Conservation (phyloP, 1,139 yeast genomes). For the Zygoascus meyerae region DNA sequence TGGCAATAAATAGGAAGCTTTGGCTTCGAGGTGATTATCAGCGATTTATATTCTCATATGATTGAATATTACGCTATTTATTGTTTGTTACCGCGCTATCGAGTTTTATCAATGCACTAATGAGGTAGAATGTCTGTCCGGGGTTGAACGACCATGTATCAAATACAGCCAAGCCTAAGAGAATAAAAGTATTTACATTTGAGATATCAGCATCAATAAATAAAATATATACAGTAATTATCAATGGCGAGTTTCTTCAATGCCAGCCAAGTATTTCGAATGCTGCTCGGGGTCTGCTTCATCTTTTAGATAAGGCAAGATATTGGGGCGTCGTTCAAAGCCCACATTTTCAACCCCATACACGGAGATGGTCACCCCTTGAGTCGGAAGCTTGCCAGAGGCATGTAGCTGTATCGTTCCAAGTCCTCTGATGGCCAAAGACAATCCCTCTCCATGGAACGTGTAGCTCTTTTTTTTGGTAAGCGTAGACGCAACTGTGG, state of each 20-base stretch:
- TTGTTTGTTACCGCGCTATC: no score
- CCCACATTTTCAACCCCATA: slow-evolving; percentile 46
- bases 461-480: slow-evolving; percentile 33
- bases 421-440: slow-evolving; percentile 59
- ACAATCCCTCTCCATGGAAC: slow-evolving; percentile 49
- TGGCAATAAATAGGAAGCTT: no score
- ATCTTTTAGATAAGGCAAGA: slow-evolving; percentile 25
- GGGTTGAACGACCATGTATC: background rate
- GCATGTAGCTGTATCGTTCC: slow-evolving; percentile 64
- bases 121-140: no score
- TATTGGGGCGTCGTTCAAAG: slow-evolving; percentile 31
- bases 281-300: background rate
- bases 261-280: slow-evolving; percentile 1
- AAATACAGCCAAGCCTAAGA: background rate
- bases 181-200: background rate
- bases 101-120: no score
- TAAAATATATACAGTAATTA: background rate
- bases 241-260: background rate
- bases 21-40: no score
- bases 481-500: slow-evolving; percentile 22
- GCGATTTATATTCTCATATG: no score
- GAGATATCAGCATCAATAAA: background rate
- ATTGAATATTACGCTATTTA: no score
- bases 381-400: slow-evolving; percentile 47
- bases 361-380: slow-evolving; percentile 39